Evolutionary conservation across 2,329 filamentous ascomycete species (phyloP), one percentile per base, ranked within the genome.

Genomic region (Taxawa tesnikishii): DNA sequence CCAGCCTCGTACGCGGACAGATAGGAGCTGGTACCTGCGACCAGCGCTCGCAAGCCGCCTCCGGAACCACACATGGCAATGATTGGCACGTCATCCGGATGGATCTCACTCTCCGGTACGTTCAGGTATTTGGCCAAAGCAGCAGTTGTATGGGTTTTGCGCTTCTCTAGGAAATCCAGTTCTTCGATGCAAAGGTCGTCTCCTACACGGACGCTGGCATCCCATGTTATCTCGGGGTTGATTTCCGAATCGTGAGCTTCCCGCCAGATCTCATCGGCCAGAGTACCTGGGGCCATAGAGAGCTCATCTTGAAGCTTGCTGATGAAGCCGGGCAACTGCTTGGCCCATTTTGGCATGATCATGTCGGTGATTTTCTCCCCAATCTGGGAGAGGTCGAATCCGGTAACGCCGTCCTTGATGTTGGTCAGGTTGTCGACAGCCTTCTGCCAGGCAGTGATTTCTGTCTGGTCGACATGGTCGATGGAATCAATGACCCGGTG

Each of bases 21-120:
- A 39, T 92, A 78, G 0, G 87, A 94, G 1, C 88, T 87, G 0
- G 85, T 78, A 3, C 88, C 87, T 2, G 90, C 87, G 12, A 96
- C 83, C 23, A 98, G 69, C 2, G 90, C 90, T 31, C 90, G 70
- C 28, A 98, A 59, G 0, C 90, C 90, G 35, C 90, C 90, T 7
- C 90, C 90, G 2, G 88, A 96, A 6, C 87, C 87, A 46, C 88
- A 94, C 63, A 96, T 79, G 24, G 88, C 88, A 51, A 98, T 94
- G 3, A 78, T 75, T 1, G 90, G 90, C 5, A 96, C 78, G 59
- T 98, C 90, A 28, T 94, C 84, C 0, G 84, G 83, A 48, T 96
- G 75, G n/a, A 98, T 75, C 3, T 88, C 80, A 10, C 72, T 65
- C 50, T 87, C 83, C 0, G 79, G 63, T 5, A 98, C 62, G 17